Evolutionary conservation across 352 stramenopile species (phyloP).

Genomic region (Plasmopara viticola): DNA sequence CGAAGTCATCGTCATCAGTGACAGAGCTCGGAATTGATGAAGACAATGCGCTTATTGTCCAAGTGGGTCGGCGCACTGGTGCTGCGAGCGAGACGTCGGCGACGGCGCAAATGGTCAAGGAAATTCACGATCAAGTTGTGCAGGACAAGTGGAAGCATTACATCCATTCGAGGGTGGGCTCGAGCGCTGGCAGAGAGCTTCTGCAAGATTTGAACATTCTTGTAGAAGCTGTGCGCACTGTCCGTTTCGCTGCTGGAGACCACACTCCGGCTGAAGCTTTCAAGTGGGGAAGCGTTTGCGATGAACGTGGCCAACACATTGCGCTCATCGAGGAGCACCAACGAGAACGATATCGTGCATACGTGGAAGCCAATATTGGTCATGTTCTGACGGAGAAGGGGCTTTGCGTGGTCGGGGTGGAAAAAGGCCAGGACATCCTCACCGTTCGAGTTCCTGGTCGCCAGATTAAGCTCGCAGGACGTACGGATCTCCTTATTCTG

Average conservation of each 20-base stretch:
- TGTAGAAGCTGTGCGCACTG: not conserved
- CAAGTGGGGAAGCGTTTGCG: not conserved
- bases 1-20: too few species aligned
- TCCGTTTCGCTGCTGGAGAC: not conserved
- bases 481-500: too few species aligned
- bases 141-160: not conserved
- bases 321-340: constrained; percentile 24
- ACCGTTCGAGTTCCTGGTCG: too few species aligned
- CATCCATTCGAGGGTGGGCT: not conserved
- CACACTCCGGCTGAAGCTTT: not conserved
- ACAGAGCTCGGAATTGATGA: too few species aligned
- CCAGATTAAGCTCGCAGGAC: too few species aligned
- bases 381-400: too few species aligned
- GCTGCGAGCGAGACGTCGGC: not conserved
- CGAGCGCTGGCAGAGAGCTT: not conserved
- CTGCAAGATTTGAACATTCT: not conserved
- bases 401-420: too few species aligned
- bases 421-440: too few species aligned
- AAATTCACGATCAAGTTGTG: not conserved
- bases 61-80: too few species aligned
- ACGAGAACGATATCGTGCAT: constrained; percentile 20
- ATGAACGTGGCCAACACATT: not conserved
- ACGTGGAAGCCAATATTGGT: constrained; percentile 32
- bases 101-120: not conserved
- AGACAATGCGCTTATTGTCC: too few species aligned